Evolutionary conservation across 129 eudicot species (phyloP).

Genomic region (Oenanthe sinensis): DNA sequence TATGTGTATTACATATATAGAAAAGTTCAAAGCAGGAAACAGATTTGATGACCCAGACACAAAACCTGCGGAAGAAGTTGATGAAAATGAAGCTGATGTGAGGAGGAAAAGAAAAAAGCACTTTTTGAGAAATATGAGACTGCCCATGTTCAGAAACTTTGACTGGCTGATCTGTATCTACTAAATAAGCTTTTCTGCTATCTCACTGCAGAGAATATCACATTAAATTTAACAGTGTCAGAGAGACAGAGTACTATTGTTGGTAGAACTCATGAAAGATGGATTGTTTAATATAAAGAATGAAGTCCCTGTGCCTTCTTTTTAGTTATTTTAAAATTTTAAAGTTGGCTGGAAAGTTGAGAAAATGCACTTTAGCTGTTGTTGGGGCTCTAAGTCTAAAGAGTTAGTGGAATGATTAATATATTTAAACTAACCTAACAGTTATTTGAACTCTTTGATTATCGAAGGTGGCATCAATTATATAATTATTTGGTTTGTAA

Average conservation of each 20-base stretch:
- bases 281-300: slow-evolving; percentile 38
- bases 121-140: slow-evolving; percentile 26
- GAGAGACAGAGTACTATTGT: slow-evolving; percentile 27
- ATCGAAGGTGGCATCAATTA: background rate
- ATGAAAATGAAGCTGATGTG: slow-evolving; percentile 48
- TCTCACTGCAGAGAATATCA: slow-evolving; percentile 20
- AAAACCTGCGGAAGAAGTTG: slow-evolving; percentile 69
- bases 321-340: slow-evolving; percentile 23
- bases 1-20: background rate
- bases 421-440: background rate
- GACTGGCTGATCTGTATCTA: slow-evolving; percentile 16
- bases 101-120: slow-evolving; percentile 46
- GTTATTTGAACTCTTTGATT: background rate
- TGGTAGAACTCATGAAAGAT: slow-evolving; percentile 26
- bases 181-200: background rate
- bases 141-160: slow-evolving; percentile 37
- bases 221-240: slow-evolving; percentile 18
- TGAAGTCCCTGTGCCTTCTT: slow-evolving; percentile 26
- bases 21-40: background rate
- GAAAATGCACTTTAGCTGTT: slow-evolving; percentile 11
- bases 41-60: background rate
- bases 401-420: slow-evolving; percentile 13
- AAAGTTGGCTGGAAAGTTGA: slow-evolving; percentile 48
- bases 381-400: slow-evolving; percentile 14
- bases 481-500: background rate